A percentile compares a stretch with the other conserved stretches of the same genome.
These are phyloP conservation scores for Phytophthora pinifolia DNA, from an alignment of 352 stramenopile species.

Conservation along the genomic window DNA sequence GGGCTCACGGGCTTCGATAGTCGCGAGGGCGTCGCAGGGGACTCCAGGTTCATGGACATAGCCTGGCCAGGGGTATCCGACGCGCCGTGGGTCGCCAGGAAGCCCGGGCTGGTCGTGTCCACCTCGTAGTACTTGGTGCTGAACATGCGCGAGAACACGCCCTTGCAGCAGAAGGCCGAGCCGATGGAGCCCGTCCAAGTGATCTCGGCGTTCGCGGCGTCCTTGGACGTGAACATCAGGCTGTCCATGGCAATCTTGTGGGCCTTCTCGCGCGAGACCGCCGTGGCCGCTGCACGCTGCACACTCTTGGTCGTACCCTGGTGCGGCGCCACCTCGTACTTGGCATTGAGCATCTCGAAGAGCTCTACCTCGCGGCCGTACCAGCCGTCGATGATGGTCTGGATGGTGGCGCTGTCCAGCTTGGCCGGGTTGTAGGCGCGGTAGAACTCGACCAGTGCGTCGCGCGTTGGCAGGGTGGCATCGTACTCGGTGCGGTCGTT, in stretches of 20 bases:
- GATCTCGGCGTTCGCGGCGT: conserved; percentile 51
- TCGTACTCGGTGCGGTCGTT: conserved; percentile 83
- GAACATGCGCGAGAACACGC: conserved; percentile 51
- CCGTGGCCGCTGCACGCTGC: conserved; percentile 38
- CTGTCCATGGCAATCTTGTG: conserved; percentile 64
- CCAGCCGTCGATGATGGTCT: conserved; percentile 88
- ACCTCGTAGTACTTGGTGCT: conserved; percentile 82
- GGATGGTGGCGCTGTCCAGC: conserved; percentile 81
- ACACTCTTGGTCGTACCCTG: conserved; percentile 60
- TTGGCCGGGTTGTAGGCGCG: conserved; percentile 83
- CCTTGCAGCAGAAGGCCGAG: conserved; percentile 75
- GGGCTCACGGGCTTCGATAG: conserved; percentile 43
- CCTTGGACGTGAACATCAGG: conserved; percentile 53
- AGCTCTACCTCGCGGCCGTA: conserved; percentile 83
- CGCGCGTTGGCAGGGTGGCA: conserved; percentile 68
- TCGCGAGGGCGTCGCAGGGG: conserved; percentile 46
- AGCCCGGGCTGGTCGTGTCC: conserved; percentile 73
- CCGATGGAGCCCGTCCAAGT: conserved; percentile 58
- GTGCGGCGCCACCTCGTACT: conserved; percentile 84
- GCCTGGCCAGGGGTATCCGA: conserved; percentile 72
- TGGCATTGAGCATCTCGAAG: conserved; percentile 86
- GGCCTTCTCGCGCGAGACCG: conserved; percentile 54
- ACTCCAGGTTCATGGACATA: conserved; percentile 52
- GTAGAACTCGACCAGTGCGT: conserved; percentile 84
- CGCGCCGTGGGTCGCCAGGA: conserved; percentile 42